phyloP scores from a whole-genome alignment of 2,329 filamentous ascomycete species.

The Colletotrichum echinochloae region DNA sequence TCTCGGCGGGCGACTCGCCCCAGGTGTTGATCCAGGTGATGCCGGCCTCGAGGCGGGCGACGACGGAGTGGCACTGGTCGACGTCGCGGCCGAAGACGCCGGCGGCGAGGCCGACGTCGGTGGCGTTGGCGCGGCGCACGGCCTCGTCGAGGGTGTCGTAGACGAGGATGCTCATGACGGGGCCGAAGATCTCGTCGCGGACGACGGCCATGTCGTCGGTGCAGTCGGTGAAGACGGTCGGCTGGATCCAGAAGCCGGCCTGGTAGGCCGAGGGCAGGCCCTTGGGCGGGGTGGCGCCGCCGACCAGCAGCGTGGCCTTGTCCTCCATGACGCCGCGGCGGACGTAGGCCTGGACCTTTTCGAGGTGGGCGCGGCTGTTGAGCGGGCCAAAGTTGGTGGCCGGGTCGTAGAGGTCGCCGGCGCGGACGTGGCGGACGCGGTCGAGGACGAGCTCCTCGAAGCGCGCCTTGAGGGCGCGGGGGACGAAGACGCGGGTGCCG shows the following conservation, averaged over 20 bases:
- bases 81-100: conserved; percentile 85
- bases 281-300: conserved; percentile 71
- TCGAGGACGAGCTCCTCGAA: conserved; percentile 78
- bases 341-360: conserved; percentile 85
- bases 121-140: conserved; percentile 79
- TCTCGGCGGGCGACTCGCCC: conserved; percentile 92
- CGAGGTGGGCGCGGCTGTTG: conserved; percentile 78
- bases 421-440: conserved; percentile 82
- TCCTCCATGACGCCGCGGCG: conserved; percentile 79
- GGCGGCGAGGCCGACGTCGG: conserved; percentile 82
- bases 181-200: conserved; percentile 88
- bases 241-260: conserved; percentile 84
- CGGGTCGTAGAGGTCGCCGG: conserved; percentile 78
- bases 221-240: conserved; percentile 89
- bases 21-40: conserved; percentile 95
- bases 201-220: conserved; percentile 84
- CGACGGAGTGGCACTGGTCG: conserved; percentile 77
- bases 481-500: conserved; percentile 88
- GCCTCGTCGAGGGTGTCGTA: conserved; percentile 79
- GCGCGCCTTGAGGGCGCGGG: conserved; percentile 68
- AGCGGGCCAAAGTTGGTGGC: conserved; percentile 87
- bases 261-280: conserved; percentile 61
- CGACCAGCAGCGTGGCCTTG: conserved; percentile 78
- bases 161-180: conserved; percentile 83
- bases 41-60: conserved; percentile 79